Conservation (phyloP, 495 filamentous ascomycete genomes). For the Penicillium pancosmium region DNA sequence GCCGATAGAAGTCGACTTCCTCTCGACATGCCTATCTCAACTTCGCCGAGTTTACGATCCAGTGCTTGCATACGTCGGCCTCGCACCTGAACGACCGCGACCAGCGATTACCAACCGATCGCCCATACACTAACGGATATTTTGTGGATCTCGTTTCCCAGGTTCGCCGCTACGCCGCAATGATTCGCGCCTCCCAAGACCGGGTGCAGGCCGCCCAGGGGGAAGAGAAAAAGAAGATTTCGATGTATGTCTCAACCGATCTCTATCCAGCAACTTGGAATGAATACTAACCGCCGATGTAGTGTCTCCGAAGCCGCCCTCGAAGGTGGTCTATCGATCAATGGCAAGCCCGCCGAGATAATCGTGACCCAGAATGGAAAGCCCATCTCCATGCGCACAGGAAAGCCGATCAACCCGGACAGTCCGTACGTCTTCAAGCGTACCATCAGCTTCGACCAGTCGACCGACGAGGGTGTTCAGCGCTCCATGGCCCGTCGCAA, state of each 20-base stretch:
- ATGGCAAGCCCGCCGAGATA: conserved; percentile 76
- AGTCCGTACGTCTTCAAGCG: conserved; percentile 59
- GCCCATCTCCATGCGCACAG: conserved; percentile 70
- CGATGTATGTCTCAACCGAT: conserved; percentile 1
- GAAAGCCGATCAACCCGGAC: conserved; percentile 48
- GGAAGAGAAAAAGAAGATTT: conserved; percentile 3
- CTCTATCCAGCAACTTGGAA: conserved; percentile 21
- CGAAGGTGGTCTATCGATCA: conserved; percentile 73
- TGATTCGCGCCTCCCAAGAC: conserved; percentile 57
- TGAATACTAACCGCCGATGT: conserved; percentile 12
- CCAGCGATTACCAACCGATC: conserved; percentile 75
- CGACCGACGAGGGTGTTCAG: conserved; percentile 68
- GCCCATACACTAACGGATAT: conserved; percentile 88
- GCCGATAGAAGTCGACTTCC: conserved; percentile 71
- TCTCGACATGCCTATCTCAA: conserved; percentile 69
- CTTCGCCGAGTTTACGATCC: conserved; percentile 86
- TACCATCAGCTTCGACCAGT: conserved; percentile 56
- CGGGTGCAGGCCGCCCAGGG: conserved; percentile 28
- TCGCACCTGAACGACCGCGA: conserved; percentile 79
- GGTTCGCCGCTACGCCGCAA: conserved; percentile 70
- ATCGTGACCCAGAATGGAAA: conserved; percentile 79
- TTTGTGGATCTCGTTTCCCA: conserved; percentile 92
- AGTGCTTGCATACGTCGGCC: conserved; percentile 81
- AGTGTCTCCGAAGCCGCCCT: conserved; percentile 61
- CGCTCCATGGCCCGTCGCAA: conserved; percentile 90